phyloP scores from a whole-genome alignment of 352 stramenopile species.

The Plasmopara halstedii region DNA sequence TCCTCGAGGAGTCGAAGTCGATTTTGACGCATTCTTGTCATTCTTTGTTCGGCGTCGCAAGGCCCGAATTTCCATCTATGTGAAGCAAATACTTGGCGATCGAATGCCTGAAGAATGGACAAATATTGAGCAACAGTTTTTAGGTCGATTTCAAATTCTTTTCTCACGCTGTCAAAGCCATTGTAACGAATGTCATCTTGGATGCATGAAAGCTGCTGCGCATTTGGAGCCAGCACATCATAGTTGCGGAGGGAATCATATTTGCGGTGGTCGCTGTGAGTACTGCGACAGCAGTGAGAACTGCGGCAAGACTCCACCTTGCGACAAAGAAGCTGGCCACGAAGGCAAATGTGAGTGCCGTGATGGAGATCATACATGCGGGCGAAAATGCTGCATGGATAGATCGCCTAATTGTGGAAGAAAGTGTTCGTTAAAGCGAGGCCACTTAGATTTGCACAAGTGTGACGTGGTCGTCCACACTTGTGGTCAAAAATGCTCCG shows the following conservation, averaged over 20 bases:
- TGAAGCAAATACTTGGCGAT: constrained; percentile 27
- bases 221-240: constrained; percentile 27
- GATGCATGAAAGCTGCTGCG: constrained; percentile 50
- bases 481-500: constrained; percentile 46
- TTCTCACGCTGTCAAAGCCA: constrained; percentile 49
- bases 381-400: constrained; percentile 27
- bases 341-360: constrained; percentile 58
- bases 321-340: constrained; percentile 49
- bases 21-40: constrained; percentile 53
- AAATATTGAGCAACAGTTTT: constrained; percentile 33
- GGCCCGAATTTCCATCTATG: constrained; percentile 37
- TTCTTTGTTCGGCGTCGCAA: constrained; percentile 57
- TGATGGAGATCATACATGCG: constrained; percentile 59
- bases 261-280: constrained; percentile 33
- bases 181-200: constrained; percentile 31
- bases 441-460: constrained; percentile 36
- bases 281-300: constrained; percentile 36
- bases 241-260: constrained; percentile 46
- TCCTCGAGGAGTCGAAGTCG: constrained; percentile 13
- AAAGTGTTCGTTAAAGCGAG: constrained; percentile 34
- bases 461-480: constrained; percentile 51
- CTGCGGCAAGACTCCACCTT: constrained; percentile 26
- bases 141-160: constrained; percentile 39
- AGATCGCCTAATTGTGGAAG: constrained; percentile 46
- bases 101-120: constrained; percentile 42